Base-by-base conservation (phyloP, 306 rosid species). In the Gynostemma pentaphyllum region DNA sequence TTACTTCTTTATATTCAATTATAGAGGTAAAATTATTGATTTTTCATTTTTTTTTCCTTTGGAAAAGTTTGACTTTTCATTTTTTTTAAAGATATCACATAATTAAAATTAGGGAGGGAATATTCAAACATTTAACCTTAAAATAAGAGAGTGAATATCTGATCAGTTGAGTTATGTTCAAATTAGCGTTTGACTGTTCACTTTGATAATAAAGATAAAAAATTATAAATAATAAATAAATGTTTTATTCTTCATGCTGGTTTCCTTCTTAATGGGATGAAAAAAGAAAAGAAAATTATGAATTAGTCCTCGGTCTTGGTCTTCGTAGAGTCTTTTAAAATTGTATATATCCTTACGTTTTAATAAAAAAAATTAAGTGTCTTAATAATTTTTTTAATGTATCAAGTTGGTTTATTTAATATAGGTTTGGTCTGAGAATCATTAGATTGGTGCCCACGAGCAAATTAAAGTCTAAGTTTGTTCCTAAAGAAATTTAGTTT, bases 391-490 rank as follows among this genome's bases (percentile, higher is more conserved):
- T 18, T 2, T 10, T 10, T 56, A 10, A 56, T 55, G 42, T 8
- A 32, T 55, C 62, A 55, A 56, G 28, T 56, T 32, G 44, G 40
- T n/a, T n/a, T n/a, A n/a, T n/a, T n/a, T n/a, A n/a, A 42, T 55
- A n/a, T 32, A 56, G 63, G 45, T 56, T 56, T 56, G 45, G 63
- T 34, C 34, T 56, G 29, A 19, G 45, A 56, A 56, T 56, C 64
- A 55, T 30, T 55, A 55, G 62, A 30, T 16, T 32, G 62, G 1
- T 18, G 22, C 28, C 28, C 39, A 34, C 57, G n/a, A n/a, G n/a
- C 26, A 18, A 9, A 9, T 0, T 34, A 19, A 18, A n/a, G n/a
- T n/a, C n/a, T n/a, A n/a, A n/a, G n/a, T n/a, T n/a, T n/a, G n/a
- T n/a, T n/a, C n/a, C n/a, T n/a, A n/a, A n/a, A n/a, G n/a, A n/a